Evolutionary conservation across 768 basidiomycete species (phyloP), one percentile per base, ranked within the genome.

Genomic region (Ephemerocybe angulata): DNA sequence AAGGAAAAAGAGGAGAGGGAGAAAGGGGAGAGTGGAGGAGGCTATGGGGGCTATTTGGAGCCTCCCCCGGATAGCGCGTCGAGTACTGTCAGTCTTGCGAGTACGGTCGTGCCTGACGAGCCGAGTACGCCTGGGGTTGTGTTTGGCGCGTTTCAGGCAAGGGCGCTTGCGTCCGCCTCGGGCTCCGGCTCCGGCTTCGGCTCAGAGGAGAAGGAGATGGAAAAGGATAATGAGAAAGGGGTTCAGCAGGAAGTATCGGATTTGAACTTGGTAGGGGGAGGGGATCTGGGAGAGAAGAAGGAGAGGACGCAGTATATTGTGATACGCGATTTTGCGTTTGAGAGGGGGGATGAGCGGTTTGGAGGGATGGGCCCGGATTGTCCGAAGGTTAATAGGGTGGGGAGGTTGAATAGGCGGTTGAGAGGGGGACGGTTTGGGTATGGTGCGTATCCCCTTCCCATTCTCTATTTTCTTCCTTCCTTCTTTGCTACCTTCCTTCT

Each of bases 261-360:
- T n/a, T n/a, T n/a, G n/a, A n/a, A n/a, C n/a, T n/a, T n/a, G n/a
- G n/a, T n/a, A n/a, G n/a, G n/a, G n/a, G n/a, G n/a, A n/a, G n/a
- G n/a, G n/a, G n/a, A n/a, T n/a, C n/a, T n/a, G 30, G 13, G 48
- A 33, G 30, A 31, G n/a, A 5, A 15, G 33, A 13, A 31, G 30
- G 44, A 54, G 31, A 37, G n/a, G 44, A 46, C n/a, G 13, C 27
- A 19, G 21, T 54, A 66, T n/a, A 70, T 78, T 63, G 69, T 70
- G 46, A 66, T 81, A 44, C 69, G 79, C 44, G 80, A 80, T 57
- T 79, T 72, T 60, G 73, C 70, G 8, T 78, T 69, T 56, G 42
- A 65, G 1, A 22, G 61, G 8, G 40, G 58, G 2, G 75, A 79
- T 57, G 70, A 71, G 59, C 67, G 77, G 24, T 69, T 75, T 65